Evolutionary conservation across 768 basidiomycete genomes (phyloP), one percentile per base, ranked within the genome.

Genomic region (Mycena amicta): DNA sequence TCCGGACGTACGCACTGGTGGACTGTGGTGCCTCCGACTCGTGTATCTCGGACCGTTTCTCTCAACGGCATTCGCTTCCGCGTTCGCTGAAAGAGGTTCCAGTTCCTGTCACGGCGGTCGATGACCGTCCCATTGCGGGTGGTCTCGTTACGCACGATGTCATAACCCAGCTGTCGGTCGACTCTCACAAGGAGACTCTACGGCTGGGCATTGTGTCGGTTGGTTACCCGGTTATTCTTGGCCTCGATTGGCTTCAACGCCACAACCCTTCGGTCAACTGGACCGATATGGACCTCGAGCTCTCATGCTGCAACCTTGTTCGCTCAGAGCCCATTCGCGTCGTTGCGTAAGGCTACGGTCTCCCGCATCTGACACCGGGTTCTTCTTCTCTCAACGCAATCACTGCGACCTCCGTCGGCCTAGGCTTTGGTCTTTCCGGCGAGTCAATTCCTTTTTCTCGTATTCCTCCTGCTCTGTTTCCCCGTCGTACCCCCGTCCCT

Each of bases 61-160:
- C 67, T 12, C 46, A 58, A 20, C 16, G 65, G 12, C 66, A 72
- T 33, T 53, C 54, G 16, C 57, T 72, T 49, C 59, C 68, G 0
- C 60, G 66, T 12, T 49, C 49, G 61, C 61, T 55, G n/a, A 68
- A 68, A 55, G 57, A 66, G 37, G 51, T 55, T 16, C 70, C 70
- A 23, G 59, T 64, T 33, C 67, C 72, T 18, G 62, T 72, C 28
- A 66, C 65, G 41, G 66, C 68, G 2, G 65, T 72, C 29, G 71
- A 72, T 50, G 61, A 72, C 50, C 60, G 67, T 45, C 72, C 69
- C 6, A 68, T 74, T 30, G 62, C 68, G 6, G 69, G 67, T 49
- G 74, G 74, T 2, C 57, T 70, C n/a, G 66, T 74, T 57, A 73
- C 72, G n/a, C 70, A 72, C 39, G 68, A 72, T 33, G 63, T 72